These are phyloP conservation scores for Kodamaea neixiangensis DNA, from an alignment of 805 yeast species.

Conservation along the genomic window DNA sequence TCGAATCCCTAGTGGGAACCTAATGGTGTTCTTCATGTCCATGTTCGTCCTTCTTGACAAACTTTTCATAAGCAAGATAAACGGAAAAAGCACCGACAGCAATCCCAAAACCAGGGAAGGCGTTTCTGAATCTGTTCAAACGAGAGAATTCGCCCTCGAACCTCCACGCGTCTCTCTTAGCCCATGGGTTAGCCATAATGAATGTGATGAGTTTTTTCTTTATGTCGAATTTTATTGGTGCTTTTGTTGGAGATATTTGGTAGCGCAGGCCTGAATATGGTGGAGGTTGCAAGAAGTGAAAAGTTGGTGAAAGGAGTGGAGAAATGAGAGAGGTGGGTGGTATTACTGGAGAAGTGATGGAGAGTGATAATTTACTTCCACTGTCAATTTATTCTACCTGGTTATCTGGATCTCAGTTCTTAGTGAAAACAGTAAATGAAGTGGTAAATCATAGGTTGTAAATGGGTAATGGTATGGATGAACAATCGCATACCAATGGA, in stretches of 20 bases:
- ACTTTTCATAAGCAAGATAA: constrained; percentile 63
- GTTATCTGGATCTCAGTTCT: no score
- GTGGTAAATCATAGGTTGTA: no score
- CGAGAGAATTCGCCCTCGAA: constrained; percentile 80
- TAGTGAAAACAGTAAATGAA: no score
- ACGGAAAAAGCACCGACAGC: constrained; percentile 75
- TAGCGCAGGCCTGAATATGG: not conserved
- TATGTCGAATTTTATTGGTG: constrained; percentile 10
- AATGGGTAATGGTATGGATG: not conserved
- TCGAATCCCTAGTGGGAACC: not conserved
- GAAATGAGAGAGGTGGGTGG: not conserved
- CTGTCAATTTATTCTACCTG: no score
- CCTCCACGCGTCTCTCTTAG: constrained; percentile 85
- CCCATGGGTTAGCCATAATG: constrained; percentile 29
- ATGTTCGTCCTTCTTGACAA: constrained; percentile 38
- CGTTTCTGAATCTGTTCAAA: constrained; percentile 63
- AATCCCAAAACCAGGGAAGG: constrained; percentile 79
- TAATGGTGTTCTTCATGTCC: constrained; percentile 22
- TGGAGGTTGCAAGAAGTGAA: not conserved
- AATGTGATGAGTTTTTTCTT: not conserved
- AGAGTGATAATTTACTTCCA: not conserved
- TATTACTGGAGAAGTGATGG: not conserved
- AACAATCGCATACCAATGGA: not conserved
- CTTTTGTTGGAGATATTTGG: not conserved
- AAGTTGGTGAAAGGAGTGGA: not conserved